A percentile compares a stretch with the other conserved stretches of the same genome.
phyloP scores from a whole-genome alignment of 148 eudicot species.

The Rhododendron ferrugineum region DNA sequence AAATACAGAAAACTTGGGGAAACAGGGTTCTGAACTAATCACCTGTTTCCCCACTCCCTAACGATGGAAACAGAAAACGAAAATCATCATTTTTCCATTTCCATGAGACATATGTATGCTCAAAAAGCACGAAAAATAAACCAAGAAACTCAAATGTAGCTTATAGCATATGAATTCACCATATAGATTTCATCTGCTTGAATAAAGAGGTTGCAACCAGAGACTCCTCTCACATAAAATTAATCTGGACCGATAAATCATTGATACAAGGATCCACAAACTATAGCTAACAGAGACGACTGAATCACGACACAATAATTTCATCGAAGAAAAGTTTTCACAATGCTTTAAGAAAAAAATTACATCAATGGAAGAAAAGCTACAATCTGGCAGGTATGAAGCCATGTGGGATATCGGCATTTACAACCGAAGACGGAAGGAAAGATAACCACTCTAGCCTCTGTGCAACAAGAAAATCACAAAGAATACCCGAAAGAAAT shows the following conservation, averaged over 20 bases:
- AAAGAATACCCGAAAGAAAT: not conserved
- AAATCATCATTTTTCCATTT: not conserved
- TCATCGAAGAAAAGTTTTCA: not conserved
- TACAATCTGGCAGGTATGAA: not conserved
- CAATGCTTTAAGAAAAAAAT: not conserved
- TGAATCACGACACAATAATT: not conserved
- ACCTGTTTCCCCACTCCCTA: not conserved
- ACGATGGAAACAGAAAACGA: not conserved
- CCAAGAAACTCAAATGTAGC: not conserved
- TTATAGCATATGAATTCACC: not conserved
- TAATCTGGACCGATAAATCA: not conserved
- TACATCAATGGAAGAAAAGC: not conserved
- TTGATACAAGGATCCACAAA: not conserved
- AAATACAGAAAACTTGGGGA: not conserved
- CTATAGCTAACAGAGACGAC: not conserved
- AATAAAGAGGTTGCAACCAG: not conserved
- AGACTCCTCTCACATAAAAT: not conserved
- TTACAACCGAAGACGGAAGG: not conserved
- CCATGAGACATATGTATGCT: not conserved
- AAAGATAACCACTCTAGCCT: not conserved
- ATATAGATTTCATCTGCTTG: not conserved
- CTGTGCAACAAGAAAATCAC: not conserved
- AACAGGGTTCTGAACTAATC: not conserved
- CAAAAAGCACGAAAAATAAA: not conserved
- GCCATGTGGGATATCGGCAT: not conserved